Base-by-base conservation (phyloP, 345 rosid genomes). In the Sonneratia caseolaris region DNA sequence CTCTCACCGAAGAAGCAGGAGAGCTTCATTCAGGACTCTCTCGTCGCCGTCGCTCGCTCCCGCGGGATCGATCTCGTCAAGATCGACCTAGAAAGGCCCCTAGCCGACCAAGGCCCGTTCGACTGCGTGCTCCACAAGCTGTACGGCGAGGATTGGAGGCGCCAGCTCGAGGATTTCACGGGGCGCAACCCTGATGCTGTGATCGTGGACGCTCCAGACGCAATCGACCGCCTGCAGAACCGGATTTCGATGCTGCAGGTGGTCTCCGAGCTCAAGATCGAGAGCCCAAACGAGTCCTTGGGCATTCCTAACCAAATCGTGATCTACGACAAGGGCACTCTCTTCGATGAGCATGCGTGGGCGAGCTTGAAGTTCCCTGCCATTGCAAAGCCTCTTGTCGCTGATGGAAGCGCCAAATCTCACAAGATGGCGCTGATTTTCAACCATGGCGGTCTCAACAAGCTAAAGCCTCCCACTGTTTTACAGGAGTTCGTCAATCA, bases 401-500 rank as follows among this genome's bases (percentile, higher is more conserved):
- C 90, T n/a, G 84, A 84, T 56, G 90, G 90, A 3, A 86, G 82
- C 71, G 81, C 78, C 14, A 80, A 79, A 70, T 83, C 92, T 13
- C 92, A 88, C 76, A 83, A 84, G 70, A 86, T 88, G 90, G 35
- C 77, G n/a, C 76, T 88, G 69, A 76, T 88, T 56, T 86, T 86
- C 71, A 81, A 86, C 76, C 78, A 67, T 7, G 92, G 80, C 0
- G 90, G 92, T 11, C 72, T 88, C 70, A 79, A 75, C 70, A 78
- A 75, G 82, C 76, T 84, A 36, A 82, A 72, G 68, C 82, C 90
- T 4, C 90, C 92, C n/a, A 84, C 83, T 53, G 88, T 88, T 15
- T 66, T 88, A 43, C 92, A 88, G 79, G 90, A 88, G 73, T 88
- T 88, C 37, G 81, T 86, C 61, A 88, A 88, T 49, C 90, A 88